Evolutionary conservation across 2,329 filamentous ascomycete species (phyloP).

Genomic region (Neonectria neomacrospora): DNA sequence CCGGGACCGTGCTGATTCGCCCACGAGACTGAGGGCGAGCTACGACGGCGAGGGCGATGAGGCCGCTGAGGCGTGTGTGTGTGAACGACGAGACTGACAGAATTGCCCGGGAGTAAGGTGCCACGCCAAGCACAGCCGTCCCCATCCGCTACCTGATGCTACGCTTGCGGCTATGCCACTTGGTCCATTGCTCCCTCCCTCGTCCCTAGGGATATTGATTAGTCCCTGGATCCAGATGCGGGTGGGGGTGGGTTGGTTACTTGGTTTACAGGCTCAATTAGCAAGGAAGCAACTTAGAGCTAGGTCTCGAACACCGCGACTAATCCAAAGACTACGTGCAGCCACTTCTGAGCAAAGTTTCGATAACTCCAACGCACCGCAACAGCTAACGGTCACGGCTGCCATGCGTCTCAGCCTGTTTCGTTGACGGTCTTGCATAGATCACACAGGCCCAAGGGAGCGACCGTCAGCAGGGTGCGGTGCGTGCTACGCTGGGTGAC

Average conservation of each 20-base stretch:
- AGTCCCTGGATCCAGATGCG: constrained; percentile 35
- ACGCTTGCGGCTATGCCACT: not conserved
- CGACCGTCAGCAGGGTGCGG: constrained; percentile 9
- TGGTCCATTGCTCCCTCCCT: not conserved
- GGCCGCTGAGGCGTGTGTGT: not conserved
- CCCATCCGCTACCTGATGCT: not conserved
- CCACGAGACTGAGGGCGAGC: not conserved
- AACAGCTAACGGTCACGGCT: constrained; percentile 19
- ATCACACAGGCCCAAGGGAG: constrained; percentile 13
- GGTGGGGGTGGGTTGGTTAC: constrained; percentile 28
- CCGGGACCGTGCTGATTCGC: not conserved
- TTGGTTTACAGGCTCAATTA: not conserved
- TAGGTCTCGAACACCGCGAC: constrained; percentile 2
- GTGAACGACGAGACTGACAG: not conserved
- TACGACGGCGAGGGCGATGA: not conserved
- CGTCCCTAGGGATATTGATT: constrained; percentile 12
- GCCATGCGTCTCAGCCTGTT: constrained; percentile 4
- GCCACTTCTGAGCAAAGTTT: constrained; percentile 5
- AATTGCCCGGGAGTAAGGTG: constrained; percentile 5
- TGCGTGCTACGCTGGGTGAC: constrained; percentile 1
- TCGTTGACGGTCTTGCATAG: constrained; percentile 21
- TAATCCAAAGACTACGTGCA: constrained; percentile 5
- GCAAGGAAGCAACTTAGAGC: constrained; percentile 1
- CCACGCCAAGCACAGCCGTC: constrained; percentile 20
- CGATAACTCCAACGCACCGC: constrained; percentile 14